Percentiles rank a stretch among this genome's conserved stretches.
Conservation (phyloP, 2,329 filamentous ascomycete genomes). For the Exophiala bonariae region DNA sequence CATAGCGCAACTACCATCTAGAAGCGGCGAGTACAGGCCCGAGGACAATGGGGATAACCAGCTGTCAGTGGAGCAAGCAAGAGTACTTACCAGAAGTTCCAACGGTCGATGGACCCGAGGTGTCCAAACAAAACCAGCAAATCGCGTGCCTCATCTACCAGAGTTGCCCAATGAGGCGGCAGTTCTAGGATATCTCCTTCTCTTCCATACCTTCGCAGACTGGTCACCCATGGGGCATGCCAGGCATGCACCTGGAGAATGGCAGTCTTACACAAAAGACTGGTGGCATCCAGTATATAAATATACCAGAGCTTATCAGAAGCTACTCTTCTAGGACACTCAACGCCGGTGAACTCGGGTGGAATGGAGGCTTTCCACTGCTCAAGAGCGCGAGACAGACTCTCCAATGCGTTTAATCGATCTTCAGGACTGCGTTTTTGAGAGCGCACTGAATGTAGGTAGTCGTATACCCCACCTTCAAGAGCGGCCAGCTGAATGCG, state of each 20-base stretch:
- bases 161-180: slow-evolving; percentile 10
- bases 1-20: not conserved
- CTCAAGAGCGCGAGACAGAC: slow-evolving; percentile 13
- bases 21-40: not conserved
- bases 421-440: slow-evolving; percentile 17
- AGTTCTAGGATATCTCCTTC: slow-evolving; percentile 3
- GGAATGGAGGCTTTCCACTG: slow-evolving; percentile 18
- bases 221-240: slow-evolving; percentile 13
- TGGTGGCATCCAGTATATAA: slow-evolving; percentile 11
- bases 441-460: slow-evolving; percentile 15
- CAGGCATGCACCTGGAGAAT: slow-evolving; percentile 16
- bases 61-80: not conserved
- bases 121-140: slow-evolving; percentile 8
- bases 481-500: slow-evolving; percentile 22
- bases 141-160: slow-evolving; percentile 15
- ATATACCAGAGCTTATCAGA: slow-evolving; percentile 7
- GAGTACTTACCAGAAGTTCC: slow-evolving; percentile 12
- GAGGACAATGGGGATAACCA: not conserved
- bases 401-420: slow-evolving; percentile 11
- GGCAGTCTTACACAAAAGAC: slow-evolving; percentile 13
- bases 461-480: slow-evolving; percentile 23
- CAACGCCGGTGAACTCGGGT: slow-evolving; percentile 8
- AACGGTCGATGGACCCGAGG: slow-evolving; percentile 7
- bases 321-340: slow-evolving; percentile 2
- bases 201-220: slow-evolving; percentile 5